These are phyloP conservation scores for Leccinum subrobustum DNA, from an alignment of 1,284 basidiomycete species.

Conservation along the genomic window DNA sequence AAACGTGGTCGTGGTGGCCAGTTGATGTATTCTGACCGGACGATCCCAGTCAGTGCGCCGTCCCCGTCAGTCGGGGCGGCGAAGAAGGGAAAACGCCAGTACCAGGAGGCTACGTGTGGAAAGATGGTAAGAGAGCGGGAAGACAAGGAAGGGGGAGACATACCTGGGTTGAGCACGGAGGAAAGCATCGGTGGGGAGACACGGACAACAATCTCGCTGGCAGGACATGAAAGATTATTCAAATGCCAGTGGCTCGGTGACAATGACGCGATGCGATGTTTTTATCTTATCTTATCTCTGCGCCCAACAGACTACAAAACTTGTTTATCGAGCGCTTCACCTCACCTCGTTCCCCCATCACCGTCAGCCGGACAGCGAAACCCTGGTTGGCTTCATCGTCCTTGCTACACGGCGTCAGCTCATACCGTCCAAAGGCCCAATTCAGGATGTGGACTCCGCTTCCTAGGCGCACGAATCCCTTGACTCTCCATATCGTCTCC, in stretches of 20 bases:
- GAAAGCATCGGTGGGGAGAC: constrained; percentile 47
- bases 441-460: constrained; percentile 67
- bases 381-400: constrained; percentile 35
- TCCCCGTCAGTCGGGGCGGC: constrained; percentile 53
- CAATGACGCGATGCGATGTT: constrained; percentile 3
- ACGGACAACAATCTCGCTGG: constrained; percentile 10
- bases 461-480: constrained; percentile 73
- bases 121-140: constrained; percentile 5
- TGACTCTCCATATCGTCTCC: constrained; percentile 74
- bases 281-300: constrained; percentile 28
- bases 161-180: constrained; percentile 54
- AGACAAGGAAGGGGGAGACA: background rate
- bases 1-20: constrained; percentile 16
- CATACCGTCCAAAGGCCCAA: constrained; percentile 88
- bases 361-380: constrained; percentile 59
- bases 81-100: constrained; percentile 62
- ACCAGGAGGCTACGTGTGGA: constrained; percentile 44
- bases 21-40: constrained; percentile 15
- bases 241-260: constrained; percentile 4
- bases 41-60: constrained; percentile 37
- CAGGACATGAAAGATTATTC: constrained; percentile 2
- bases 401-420: constrained; percentile 49
- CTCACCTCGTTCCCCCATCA: constrained; percentile 88
- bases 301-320: constrained; percentile 56
- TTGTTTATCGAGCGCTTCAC: constrained; percentile 57